Percentiles rank a stretch among this genome's conserved stretches.
Evolutionary conservation across 2,329 filamentous ascomycete species (phyloP).

Genomic region (Cryphonectria japonica): DNA sequence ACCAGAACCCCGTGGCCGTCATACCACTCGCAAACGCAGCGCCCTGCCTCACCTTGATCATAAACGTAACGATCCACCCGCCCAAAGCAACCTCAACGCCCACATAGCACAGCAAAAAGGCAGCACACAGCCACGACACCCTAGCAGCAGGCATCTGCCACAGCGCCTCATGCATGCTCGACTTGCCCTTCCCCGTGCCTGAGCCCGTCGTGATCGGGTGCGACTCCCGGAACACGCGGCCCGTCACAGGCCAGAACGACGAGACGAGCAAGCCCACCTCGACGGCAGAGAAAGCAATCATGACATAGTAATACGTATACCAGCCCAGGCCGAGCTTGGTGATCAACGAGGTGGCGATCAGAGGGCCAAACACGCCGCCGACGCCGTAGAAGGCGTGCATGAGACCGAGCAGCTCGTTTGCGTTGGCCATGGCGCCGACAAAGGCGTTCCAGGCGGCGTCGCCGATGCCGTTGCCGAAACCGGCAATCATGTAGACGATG

Average conservation of each 20-base stretch:
- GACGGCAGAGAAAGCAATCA: constrained; percentile 54
- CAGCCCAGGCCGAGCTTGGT: constrained; percentile 63
- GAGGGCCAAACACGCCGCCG: constrained; percentile 69
- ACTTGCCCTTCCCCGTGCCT: constrained; percentile 32
- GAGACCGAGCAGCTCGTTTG: constrained; percentile 71
- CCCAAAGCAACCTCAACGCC: constrained; percentile 76
- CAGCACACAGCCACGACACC: constrained; percentile 70
- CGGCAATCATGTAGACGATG: constrained; percentile 66
- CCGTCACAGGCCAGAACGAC: constrained; percentile 64
- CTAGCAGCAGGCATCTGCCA: constrained; percentile 47
- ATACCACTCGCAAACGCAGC: constrained; percentile 72
- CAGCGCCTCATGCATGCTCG: constrained; percentile 44
- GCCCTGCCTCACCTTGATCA: constrained; percentile 74
- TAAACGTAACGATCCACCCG: constrained; percentile 85
- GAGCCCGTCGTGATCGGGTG: constrained; percentile 33
- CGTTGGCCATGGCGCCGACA: constrained; percentile 67
- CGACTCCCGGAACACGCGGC: constrained; percentile 53
- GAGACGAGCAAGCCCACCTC: constrained; percentile 54
- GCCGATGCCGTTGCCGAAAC: constrained; percentile 70
- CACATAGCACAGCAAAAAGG: constrained; percentile 77
- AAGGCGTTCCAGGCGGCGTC: constrained; percentile 60
- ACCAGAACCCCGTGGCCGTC: constrained; percentile 80
- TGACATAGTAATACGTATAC: constrained; percentile 77
- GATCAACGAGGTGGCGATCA: constrained; percentile 73
- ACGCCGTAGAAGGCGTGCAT: constrained; percentile 71